A percentile compares a stretch with the other conserved stretches of the same genome.
Evolutionary conservation across 306 rosid species (phyloP).

Genomic region (Ormosia semicastrata): DNA sequence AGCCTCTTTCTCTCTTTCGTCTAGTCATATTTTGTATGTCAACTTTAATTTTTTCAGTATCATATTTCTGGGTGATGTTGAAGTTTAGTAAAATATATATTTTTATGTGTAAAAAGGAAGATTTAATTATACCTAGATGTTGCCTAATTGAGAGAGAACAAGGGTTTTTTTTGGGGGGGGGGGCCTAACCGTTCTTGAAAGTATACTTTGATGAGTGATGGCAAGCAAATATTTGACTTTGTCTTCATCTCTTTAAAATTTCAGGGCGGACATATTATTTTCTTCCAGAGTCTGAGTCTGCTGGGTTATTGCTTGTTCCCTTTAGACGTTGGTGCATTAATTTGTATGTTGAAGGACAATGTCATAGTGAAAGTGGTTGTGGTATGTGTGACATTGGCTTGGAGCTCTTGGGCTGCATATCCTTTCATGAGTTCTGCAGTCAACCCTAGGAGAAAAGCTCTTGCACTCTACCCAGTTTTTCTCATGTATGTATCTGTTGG

Average conservation of each 20-base stretch:
- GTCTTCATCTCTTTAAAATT: slow-evolving; percentile 26
- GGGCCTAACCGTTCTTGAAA: background rate
- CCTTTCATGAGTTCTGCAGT: slow-evolving; percentile 99
- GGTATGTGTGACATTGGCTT: slow-evolving; percentile 85
- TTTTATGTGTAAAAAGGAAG: slow-evolving; percentile 6
- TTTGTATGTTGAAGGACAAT: slow-evolving; percentile 91
- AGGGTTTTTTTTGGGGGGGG: background rate
- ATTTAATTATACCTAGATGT: background rate
- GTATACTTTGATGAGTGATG: background rate
- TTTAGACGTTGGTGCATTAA: slow-evolving; percentile 81
- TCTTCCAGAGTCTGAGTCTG: slow-evolving; percentile 96
- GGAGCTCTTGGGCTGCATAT: slow-evolving; percentile 99
- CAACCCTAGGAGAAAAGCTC: slow-evolving; percentile 98
- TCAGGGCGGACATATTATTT: slow-evolving; percentile 97
- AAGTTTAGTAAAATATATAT: background rate
- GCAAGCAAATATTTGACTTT: background rate
- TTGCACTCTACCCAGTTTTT: slow-evolving; percentile 95
- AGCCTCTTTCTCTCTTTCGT: slow-evolving; percentile 21
- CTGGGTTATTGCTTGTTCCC: slow-evolving; percentile 97
- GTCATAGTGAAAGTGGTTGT: slow-evolving; percentile 77
- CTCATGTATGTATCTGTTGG: slow-evolving; percentile 99
- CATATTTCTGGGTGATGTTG: background rate
- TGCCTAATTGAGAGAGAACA: background rate
- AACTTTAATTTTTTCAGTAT: background rate
- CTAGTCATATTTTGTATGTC: background rate